Evolutionary conservation across 2,329 filamentous ascomycete species (phyloP).

Genomic region (Nemania sp.): DNA sequence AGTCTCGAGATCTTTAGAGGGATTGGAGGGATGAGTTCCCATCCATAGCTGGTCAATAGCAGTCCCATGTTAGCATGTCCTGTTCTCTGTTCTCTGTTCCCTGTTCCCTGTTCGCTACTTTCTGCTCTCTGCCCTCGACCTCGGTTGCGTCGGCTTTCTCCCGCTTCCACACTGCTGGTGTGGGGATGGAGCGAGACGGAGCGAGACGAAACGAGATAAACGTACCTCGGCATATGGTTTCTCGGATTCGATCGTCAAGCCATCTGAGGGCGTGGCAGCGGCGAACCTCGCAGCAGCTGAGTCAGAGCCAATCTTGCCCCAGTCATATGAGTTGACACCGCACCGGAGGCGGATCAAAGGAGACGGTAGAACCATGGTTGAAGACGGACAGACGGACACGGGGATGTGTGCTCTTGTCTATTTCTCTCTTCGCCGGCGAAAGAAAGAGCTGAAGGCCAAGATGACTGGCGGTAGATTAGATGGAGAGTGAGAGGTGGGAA

Average conservation of each 20-base stretch:
- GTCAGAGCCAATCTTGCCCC: slow-evolving; percentile 89
- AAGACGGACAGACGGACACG: neutral
- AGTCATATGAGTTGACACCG: slow-evolving; percentile 98
- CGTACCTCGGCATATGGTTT: slow-evolving; percentile 92
- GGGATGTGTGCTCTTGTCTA: too few species aligned
- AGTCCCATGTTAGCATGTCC: slow-evolving; percentile 10
- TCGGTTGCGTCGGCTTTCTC: too few species aligned
- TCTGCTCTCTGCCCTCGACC: neutral
- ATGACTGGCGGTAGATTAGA: neutral
- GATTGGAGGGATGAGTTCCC: slow-evolving; percentile 96
- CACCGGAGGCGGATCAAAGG: slow-evolving; percentile 85
- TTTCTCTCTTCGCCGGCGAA: neutral
- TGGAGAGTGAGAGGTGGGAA: neutral
- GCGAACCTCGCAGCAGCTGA: slow-evolving; percentile 91
- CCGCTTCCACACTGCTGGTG: neutral
- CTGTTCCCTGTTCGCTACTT: neutral
- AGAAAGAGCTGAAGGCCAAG: neutral
- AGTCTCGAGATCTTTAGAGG: slow-evolving; percentile 85
- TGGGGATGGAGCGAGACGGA: too few species aligned
- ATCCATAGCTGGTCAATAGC: slow-evolving; percentile 80
- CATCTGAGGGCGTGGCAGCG: slow-evolving; percentile 75
- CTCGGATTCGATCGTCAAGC: slow-evolving; percentile 78
- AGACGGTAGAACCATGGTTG: slow-evolving; percentile 62
- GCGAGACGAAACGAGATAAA: slow-evolving; percentile 15
- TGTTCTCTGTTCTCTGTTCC: neutral